phyloP scores from a whole-genome alignment of 75 land plant species.

The Pinus tabuliformis region DNA sequence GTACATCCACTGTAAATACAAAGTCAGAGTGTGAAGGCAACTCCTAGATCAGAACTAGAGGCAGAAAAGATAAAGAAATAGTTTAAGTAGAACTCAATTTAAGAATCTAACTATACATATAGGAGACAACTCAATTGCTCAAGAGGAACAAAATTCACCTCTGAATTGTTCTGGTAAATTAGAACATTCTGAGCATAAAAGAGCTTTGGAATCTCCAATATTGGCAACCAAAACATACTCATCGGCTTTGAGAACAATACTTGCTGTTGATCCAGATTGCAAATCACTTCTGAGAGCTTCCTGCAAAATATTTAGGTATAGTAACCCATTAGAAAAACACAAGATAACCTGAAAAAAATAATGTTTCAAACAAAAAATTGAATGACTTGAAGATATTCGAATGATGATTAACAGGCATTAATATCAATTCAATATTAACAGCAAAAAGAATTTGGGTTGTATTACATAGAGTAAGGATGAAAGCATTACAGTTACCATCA shows the following conservation, averaged over 20 bases:
- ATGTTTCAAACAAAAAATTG: slow-evolving; percentile 9
- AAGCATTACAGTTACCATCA: too few species aligned
- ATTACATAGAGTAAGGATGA: not conserved
- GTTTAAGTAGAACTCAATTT: not conserved
- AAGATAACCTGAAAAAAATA: slow-evolving; percentile 14
- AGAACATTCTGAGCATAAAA: slow-evolving; percentile 67
- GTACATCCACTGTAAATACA: too few species aligned
- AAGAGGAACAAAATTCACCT: slow-evolving; percentile 25
- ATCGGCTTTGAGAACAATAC: slow-evolving; percentile 65
- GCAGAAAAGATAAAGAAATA: too few species aligned
- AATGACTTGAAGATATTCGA: slow-evolving; percentile 11
- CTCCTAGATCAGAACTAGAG: too few species aligned
- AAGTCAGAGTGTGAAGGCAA: too few species aligned
- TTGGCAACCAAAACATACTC: slow-evolving; percentile 78
- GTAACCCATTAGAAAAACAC: not conserved
- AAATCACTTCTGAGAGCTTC: slow-evolving; percentile 57
- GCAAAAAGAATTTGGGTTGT: not conserved
- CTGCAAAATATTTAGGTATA: slow-evolving; percentile 24
- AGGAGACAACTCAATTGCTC: not conserved
- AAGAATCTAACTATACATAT: not conserved
- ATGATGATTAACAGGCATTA: not conserved
- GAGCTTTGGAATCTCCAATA: slow-evolving; percentile 88
- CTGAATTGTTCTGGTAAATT: slow-evolving; percentile 35
- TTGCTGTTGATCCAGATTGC: slow-evolving; percentile 81
- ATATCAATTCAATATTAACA: not conserved